A percentile compares a stretch with the other conserved stretches of the same genome.
Evolutionary conservation across 768 basidiomycete species (phyloP).

Genomic region (Lactifluus hygrophoroides): DNA sequence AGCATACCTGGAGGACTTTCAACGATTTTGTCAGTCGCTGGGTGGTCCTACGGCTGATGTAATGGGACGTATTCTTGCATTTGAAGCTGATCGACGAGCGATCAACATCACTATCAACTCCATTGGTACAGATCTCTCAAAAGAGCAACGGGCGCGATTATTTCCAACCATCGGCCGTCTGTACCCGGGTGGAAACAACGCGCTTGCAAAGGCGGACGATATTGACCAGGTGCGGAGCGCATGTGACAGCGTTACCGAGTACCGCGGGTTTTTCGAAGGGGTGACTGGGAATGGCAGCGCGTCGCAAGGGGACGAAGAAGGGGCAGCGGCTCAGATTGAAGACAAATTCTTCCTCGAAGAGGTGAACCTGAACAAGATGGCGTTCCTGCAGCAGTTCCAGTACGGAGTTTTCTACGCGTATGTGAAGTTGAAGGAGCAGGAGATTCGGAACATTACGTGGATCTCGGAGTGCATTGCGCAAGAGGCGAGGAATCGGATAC

Average conservation of each 20-base stretch:
- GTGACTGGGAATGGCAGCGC: slow-evolving; percentile 28
- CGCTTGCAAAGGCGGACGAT: slow-evolving; percentile 89
- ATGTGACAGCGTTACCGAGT: slow-evolving; percentile 84
- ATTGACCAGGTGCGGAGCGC: slow-evolving; percentile 84
- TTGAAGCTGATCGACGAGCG: slow-evolving; percentile 94
- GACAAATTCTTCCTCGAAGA: slow-evolving; percentile 93
- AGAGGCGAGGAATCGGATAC: slow-evolving; percentile 90
- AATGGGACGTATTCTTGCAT: slow-evolving; percentile 86
- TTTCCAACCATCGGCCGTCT: slow-evolving; percentile 92
- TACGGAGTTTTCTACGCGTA: slow-evolving; percentile 89
- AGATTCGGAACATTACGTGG: slow-evolving; percentile 84
- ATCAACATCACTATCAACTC: slow-evolving; percentile 99
- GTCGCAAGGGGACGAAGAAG: slow-evolving; percentile 27
- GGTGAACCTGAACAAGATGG: slow-evolving; percentile 87
- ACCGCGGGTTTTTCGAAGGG: slow-evolving; percentile 81
- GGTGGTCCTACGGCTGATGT: slow-evolving; percentile 83
- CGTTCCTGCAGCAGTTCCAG: slow-evolving; percentile 97
- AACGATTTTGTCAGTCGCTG: slow-evolving; percentile 69
- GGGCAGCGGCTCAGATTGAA: slow-evolving; percentile 64
- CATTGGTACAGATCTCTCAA: slow-evolving; percentile 88
- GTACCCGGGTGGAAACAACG: slow-evolving; percentile 93
- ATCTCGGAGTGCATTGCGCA: slow-evolving; percentile 98
- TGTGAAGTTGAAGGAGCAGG: slow-evolving; percentile 86
- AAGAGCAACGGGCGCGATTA: slow-evolving; percentile 89
- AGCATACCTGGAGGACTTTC: slow-evolving; percentile 96